Conservation (phyloP, 2,329 filamentous ascomycete genomes). For the Alternaria conjuncta region DNA sequence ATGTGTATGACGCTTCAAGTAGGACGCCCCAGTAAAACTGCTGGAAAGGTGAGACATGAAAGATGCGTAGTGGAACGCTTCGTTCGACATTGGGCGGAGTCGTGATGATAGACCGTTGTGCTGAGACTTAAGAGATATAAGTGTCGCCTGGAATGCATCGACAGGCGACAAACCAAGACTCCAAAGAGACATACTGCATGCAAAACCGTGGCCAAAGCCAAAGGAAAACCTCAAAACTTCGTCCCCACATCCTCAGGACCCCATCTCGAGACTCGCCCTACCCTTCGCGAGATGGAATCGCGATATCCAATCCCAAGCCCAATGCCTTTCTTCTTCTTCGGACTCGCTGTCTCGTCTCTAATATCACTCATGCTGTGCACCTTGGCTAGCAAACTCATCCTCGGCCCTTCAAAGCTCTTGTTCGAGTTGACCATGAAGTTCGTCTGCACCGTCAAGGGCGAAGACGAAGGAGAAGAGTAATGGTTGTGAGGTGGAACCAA, state of each 20-base stretch:
- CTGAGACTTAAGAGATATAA: background rate
- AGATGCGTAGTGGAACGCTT: background rate
- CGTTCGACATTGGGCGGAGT: background rate
- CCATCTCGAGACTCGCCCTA: background rate
- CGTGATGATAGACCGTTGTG: background rate
- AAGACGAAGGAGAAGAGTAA: slow-evolving; percentile 11
- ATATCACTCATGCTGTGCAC: slow-evolving; percentile 13
- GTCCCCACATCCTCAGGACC: background rate
- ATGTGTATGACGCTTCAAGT: background rate
- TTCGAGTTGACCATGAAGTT: slow-evolving; percentile 20
- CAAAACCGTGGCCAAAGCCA: background rate
- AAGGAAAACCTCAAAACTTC: background rate
- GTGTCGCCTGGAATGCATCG: background rate
- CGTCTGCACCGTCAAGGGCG: slow-evolving; percentile 28
- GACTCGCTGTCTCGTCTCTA: slow-evolving; percentile 7
- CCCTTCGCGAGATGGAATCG: background rate
- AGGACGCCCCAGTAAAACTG: background rate
- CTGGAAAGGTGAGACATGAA: background rate
- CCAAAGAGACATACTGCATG: background rate
- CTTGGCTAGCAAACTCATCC: slow-evolving; percentile 16
- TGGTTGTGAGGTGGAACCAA: slow-evolving; percentile 14
- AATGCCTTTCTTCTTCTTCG: background rate
- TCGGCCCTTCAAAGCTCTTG: slow-evolving; percentile 26
- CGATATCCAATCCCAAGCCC: background rate
- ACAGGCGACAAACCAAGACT: background rate